phyloP scores from a whole-genome alignment of 495 filamentous ascomycete genomes.

The Glonium stellatum region DNA sequence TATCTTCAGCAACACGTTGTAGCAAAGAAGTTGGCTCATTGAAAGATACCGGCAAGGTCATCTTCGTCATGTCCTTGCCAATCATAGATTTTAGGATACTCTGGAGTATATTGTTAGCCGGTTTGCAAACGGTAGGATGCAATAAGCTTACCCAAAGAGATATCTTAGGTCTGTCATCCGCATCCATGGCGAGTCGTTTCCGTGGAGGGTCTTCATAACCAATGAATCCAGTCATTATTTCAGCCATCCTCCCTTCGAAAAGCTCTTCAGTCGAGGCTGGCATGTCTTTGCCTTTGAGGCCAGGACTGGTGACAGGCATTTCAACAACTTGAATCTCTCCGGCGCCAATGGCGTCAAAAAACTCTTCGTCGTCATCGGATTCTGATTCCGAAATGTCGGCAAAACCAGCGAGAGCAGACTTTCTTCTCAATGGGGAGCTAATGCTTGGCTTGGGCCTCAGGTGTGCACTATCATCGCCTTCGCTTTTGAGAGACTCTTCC shows the following conservation, averaged over 20 bases:
- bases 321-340: slow-evolving; percentile 77
- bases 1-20: slow-evolving; percentile 90
- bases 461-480: neutral
- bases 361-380: slow-evolving; percentile 83
- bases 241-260: slow-evolving; percentile 44
- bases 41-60: slow-evolving; percentile 97
- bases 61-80: slow-evolving; percentile 99
- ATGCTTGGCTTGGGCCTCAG: slow-evolving; percentile 6
- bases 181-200: slow-evolving; percentile 75
- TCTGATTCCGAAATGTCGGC: slow-evolving; percentile 52
- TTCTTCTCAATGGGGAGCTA: slow-evolving; percentile 39
- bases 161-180: slow-evolving; percentile 87
- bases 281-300: slow-evolving; percentile 33
- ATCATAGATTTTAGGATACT: slow-evolving; percentile 99
- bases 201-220: slow-evolving; percentile 87
- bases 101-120: slow-evolving; percentile 44
- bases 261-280: slow-evolving; percentile 38
- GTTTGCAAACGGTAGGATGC: neutral
- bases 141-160: slow-evolving; percentile 75
- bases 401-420: slow-evolving; percentile 48
- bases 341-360: slow-evolving; percentile 94
- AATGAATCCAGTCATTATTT: slow-evolving; percentile 70
- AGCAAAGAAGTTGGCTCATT: slow-evolving; percentile 98
- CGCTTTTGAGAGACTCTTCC: slow-evolving; percentile 7
- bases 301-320: slow-evolving; percentile 41